Base-by-base conservation (phyloP, 23 red algal genomes). In the Agarophyton chilense region DNA sequence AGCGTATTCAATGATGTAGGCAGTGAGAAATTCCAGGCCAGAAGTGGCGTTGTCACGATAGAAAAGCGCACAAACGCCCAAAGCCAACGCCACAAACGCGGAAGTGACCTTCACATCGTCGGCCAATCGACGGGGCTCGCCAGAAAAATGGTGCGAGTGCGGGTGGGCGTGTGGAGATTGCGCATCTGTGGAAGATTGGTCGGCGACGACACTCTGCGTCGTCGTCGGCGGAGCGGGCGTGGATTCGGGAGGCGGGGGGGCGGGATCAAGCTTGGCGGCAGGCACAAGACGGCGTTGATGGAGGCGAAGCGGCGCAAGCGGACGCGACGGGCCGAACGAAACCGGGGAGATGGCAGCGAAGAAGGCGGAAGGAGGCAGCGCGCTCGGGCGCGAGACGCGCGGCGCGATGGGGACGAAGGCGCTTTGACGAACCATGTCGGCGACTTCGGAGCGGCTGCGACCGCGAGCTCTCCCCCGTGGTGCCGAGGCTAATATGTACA, bases 1-100 rank as follows among this genome's bases (percentile, higher is more conserved):
- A n/a, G 72, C 79, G 43, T 98, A 90, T 58, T 98, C 96, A 10
- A 98, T 83, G 12, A 98, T 56, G 68, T 98, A 98, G 16, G 89
- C 96, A 0, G 96, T 85, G 61, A 95, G 72, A 81, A 92, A 98
- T 58, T 98, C 92, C 11, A 95, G 38, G 10, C 68, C 68, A 18
- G 68, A 47, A 1, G 33, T n/a, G 40, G 68, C 68, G 21, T 74
- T 49, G 6, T 74, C 4, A 19, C 18, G 68, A 18, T 74, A 74
- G 71, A 45, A 71, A 81, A 19, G 53, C 49, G 49, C 87, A 52
- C 45, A 46, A 17, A 75, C 92, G 58, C 52, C 68, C 2, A 74
- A 39, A 38, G 68, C 68, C 41, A 74, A 49, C 68, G 68, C 18
- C 1, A 74, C 68, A 18, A 43, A 74, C 38, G 68, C 5, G 22